Evolutionary conservation across 78 protist genomes (phyloP).

Genomic region (Guillardia theta): DNA sequence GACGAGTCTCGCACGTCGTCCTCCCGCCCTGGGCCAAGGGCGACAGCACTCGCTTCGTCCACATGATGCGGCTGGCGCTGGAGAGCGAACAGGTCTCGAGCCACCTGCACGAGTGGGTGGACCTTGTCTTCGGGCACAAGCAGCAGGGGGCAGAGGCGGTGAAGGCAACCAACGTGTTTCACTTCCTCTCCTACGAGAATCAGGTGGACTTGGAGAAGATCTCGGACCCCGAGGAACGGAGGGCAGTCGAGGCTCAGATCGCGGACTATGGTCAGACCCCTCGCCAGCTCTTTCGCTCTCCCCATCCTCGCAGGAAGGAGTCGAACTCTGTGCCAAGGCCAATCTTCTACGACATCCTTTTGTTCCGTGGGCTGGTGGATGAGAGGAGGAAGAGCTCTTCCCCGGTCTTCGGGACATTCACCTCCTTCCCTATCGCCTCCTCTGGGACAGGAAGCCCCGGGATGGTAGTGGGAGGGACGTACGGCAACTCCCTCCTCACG

Average conservation of each 20-base stretch:
- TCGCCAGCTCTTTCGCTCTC: constrained; percentile 71
- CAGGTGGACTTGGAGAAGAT: constrained; percentile 78
- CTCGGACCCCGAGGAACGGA: constrained; percentile 65
- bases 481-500: too few species aligned
- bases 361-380: too few species aligned
- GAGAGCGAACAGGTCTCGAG: constrained; percentile 87
- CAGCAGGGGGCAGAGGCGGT: constrained; percentile 30
- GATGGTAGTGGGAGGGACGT: too few species aligned
- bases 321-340: not conserved
- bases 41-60: constrained; percentile 49
- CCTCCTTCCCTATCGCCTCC: too few species aligned
- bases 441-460: too few species aligned
- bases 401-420: too few species aligned
- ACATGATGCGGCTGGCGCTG: constrained; percentile 70
- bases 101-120: constrained; percentile 95
- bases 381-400: too few species aligned
- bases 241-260: constrained; percentile 71
- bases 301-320: constrained; percentile 71
- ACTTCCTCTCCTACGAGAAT: constrained; percentile 88
- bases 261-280: constrained; percentile 89
- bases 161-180: constrained; percentile 59
- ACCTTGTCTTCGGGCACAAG: constrained; percentile 88
- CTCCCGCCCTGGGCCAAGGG: constrained; percentile 91
- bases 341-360: not conserved
- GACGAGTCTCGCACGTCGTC: constrained; percentile 62